phyloP scores from a whole-genome alignment of 31 red algal species.

The Endocladia muricata region DNA sequence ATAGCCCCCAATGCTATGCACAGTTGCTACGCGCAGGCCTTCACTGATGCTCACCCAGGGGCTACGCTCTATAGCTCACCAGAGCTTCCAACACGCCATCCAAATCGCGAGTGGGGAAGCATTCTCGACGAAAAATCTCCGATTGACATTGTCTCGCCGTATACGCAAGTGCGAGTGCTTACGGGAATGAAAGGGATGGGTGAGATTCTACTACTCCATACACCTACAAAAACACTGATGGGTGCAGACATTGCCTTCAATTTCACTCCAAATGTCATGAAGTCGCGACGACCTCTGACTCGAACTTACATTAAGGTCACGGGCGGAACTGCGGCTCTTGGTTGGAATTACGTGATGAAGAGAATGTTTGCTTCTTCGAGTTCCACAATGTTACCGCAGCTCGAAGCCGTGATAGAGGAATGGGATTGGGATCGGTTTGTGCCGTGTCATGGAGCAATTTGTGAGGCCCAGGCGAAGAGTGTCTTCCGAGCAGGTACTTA shows the following conservation, averaged over 20 bases:
- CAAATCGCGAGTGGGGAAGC: slow-evolving; percentile 21
- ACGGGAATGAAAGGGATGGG: background rate
- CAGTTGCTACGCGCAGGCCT: background rate
- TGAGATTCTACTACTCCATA: slow-evolving; percentile 4
- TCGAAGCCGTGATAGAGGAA: background rate
- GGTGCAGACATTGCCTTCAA: slow-evolving; percentile 4
- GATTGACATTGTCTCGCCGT: background rate
- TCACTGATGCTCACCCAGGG: background rate
- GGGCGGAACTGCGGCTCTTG: background rate
- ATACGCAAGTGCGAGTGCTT: background rate
- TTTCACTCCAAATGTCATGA: background rate
- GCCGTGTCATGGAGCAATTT: background rate
- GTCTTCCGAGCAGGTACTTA: background rate
- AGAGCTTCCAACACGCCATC: background rate
- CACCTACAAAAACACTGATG: background rate
- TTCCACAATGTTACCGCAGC: background rate
- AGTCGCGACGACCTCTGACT: background rate
- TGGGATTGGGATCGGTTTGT: slow-evolving; percentile 20
- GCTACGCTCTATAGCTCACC: slow-evolving; percentile 12
- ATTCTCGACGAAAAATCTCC: background rate
- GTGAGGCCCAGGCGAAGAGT: background rate
- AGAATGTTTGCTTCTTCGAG: background rate
- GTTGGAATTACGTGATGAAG: slow-evolving; percentile 6
- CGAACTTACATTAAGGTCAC: background rate
- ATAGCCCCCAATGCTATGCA: slow-evolving; percentile 18